Percentiles rank a stretch among this genome's conserved stretches.
Evolutionary conservation across 2,329 filamentous ascomycete species (phyloP).

Genomic region (Penicillium sp.): DNA sequence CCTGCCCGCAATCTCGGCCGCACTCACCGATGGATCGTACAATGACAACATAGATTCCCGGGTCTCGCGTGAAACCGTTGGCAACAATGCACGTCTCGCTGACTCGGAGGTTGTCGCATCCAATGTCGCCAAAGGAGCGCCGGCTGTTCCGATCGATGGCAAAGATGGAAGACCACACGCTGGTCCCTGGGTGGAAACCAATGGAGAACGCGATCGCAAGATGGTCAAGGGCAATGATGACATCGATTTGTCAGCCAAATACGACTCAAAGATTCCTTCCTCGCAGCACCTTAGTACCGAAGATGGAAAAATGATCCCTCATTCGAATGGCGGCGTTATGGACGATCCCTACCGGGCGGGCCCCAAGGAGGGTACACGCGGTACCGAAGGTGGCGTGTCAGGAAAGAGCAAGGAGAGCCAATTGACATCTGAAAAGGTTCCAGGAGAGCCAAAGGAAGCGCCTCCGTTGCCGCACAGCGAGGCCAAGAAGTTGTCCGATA

Average conservation of each 20-base stretch:
- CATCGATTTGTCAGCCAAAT: conserved; percentile 33
- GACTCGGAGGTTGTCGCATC: conserved; percentile 19
- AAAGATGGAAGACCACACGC: conserved; percentile 91
- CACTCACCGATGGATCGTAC: conserved; percentile 21
- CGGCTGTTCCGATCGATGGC: conserved; percentile 87
- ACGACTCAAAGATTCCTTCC: conserved; percentile 26
- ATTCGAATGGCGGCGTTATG: conserved; percentile 80
- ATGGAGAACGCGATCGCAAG: conserved; percentile 50
- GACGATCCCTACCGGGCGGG: conserved; percentile 76
- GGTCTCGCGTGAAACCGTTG: conserved; percentile 13
- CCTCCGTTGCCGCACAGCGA: conserved; percentile 81
- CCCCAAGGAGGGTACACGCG: conserved; percentile 82
- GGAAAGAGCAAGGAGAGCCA: conserved; percentile 80
- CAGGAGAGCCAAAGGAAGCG: conserved; percentile 81
- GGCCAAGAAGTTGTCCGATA: conserved; percentile 63
- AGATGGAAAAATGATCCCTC: conserved; percentile 48
- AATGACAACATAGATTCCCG: conserved; percentile 17
- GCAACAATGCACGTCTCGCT: conserved; percentile 16
- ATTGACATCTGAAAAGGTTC: conserved; percentile 71
- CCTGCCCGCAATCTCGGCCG: conserved; percentile 35
- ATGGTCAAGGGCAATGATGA: conserved; percentile 35
- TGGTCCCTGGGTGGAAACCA: conserved; percentile 67
- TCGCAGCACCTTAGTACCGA: conserved; percentile 42
- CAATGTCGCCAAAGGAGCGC: conserved; percentile 56
- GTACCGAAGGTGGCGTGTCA: conserved; percentile 85